phyloP scores from a whole-genome alignment of 805 yeast species.

The Nakazawaea peltata region DNA sequence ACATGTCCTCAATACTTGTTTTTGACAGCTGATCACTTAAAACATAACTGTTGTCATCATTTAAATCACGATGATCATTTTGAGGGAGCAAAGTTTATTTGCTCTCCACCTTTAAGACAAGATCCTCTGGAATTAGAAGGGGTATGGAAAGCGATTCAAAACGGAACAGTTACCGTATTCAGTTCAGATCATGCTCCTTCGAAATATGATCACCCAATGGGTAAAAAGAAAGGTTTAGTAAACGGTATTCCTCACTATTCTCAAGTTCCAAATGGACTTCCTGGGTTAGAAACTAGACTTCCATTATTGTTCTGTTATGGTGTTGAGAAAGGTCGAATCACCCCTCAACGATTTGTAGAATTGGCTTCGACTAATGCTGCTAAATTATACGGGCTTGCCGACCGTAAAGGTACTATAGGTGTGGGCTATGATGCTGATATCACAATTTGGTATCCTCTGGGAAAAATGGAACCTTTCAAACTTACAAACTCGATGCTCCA shows the following conservation, averaged over 20 bases:
- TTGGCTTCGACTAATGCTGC: constrained; percentile 38
- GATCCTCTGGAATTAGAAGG: constrained; percentile 29
- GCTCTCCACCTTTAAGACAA: constrained; percentile 42
- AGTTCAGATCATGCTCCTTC: constrained; percentile 41
- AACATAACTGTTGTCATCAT: constrained; percentile 17
- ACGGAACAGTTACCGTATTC: constrained; percentile 39
- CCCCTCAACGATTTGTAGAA: constrained; percentile 36
- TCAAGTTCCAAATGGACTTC: constrained; percentile 39
- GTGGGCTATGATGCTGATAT: constrained; percentile 43
- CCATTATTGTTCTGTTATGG: constrained; percentile 37
- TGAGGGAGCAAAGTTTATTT: constrained; percentile 40
- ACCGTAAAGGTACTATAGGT: constrained; percentile 32
- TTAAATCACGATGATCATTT: constrained; percentile 25
- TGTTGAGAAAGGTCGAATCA: constrained; percentile 30
- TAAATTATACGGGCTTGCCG: constrained; percentile 33
- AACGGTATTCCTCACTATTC: constrained; percentile 33
- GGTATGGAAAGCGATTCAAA: constrained; percentile 35
- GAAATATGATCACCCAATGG: constrained; percentile 29
- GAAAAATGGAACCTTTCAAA: constrained; percentile 18
- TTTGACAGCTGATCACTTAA: constrained; percentile 29
- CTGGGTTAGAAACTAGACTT: constrained; percentile 40
- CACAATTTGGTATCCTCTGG: constrained; percentile 38
- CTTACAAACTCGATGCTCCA: constrained; percentile 23
- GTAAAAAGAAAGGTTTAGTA: constrained; percentile 33
- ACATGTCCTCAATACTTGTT: constrained; percentile 44